Conservation (phyloP, 345 rosid species). For the Angophora floribunda region DNA sequence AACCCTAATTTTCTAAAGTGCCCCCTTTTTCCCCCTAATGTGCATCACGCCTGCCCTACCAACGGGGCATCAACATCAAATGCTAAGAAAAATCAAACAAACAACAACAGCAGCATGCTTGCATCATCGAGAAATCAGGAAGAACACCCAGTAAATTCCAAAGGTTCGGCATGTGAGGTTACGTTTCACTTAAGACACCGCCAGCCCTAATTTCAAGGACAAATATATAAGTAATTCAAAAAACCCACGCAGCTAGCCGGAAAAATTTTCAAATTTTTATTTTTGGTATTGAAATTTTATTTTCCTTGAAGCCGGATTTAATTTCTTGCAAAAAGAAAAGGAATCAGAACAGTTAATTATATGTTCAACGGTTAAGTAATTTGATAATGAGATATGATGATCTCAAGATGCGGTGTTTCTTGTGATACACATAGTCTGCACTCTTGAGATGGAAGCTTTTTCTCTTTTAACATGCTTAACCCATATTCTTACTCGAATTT, state of each 20-base stretch:
- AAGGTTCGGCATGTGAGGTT: neutral
- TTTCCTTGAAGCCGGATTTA: neutral
- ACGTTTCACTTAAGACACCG: neutral
- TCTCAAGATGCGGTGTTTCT: neutral
- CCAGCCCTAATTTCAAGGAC: neutral
- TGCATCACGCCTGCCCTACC: neutral
- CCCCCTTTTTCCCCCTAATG: neutral
- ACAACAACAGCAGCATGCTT: neutral
- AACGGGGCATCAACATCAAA: neutral
- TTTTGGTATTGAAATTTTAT: neutral
- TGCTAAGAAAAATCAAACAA: neutral
- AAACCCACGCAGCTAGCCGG: neutral
- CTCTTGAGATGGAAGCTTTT: neutral
- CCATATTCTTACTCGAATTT: accelerated
- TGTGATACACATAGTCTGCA: neutral
- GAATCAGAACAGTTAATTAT: neutral
- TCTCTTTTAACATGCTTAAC: neutral
- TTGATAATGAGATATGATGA: too few species aligned
- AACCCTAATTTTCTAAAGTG: neutral
- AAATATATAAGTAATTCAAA: neutral
- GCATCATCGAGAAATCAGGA: neutral
- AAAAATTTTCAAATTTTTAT: accelerated
- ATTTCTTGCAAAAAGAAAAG: neutral
- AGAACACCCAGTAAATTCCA: neutral
- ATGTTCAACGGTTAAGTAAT: neutral